These are phyloP conservation scores for Viola pubescens DNA, from an alignment of 441 rosid species.

Conservation along the genomic window DNA sequence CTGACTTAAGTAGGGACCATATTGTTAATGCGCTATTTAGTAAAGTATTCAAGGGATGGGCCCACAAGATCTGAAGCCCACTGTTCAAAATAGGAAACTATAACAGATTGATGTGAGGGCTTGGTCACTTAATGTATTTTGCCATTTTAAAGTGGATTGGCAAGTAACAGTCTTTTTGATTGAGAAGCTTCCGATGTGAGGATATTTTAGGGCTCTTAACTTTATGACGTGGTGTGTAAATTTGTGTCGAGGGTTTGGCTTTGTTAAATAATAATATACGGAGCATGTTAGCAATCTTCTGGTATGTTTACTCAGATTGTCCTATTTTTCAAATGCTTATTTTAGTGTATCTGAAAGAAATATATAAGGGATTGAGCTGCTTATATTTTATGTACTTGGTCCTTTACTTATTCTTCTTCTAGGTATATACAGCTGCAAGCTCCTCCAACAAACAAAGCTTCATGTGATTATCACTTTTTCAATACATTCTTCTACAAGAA, in stretches of 20 bases:
- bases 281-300: neutral
- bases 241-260: neutral
- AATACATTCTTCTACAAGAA: constrained; percentile 87
- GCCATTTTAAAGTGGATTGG: no score
- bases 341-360: no score
- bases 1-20: no score
- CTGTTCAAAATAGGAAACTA: no score
- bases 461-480: constrained; percentile 60
- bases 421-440: constrained; percentile 67
- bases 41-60: no score
- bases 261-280: neutral
- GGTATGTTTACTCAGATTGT: neutral
- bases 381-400: constrained; percentile 9
- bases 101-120: no score
- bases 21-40: no score
- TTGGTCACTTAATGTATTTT: no score
- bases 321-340: neutral
- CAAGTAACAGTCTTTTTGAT: no score
- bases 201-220: no score
- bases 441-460: constrained; percentile 38
- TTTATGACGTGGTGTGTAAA: neutral
- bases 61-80: no score
- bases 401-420: constrained; percentile 16
- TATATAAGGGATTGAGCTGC: neutral
- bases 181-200: no score